phyloP scores from a whole-genome alignment of 306 rosid species.

The Cicer yamashitae region DNA sequence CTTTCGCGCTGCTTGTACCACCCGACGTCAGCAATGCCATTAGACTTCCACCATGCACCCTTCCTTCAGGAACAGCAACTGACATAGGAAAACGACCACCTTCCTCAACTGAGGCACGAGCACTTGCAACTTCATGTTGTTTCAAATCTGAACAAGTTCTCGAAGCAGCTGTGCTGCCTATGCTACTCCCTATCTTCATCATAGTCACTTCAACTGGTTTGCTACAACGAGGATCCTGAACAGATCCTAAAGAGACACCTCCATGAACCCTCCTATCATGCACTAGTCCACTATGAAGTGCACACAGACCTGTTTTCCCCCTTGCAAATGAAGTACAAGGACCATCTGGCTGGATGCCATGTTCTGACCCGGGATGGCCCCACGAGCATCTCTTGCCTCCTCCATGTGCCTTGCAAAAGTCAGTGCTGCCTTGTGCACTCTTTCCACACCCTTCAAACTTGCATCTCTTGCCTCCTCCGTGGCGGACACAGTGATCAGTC shows the following conservation, averaged over 20 bases:
- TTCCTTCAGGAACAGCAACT: slow-evolving; percentile 71
- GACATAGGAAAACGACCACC: slow-evolving; percentile 47
- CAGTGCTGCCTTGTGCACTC: slow-evolving; percentile 97
- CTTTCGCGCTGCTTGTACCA: slow-evolving; percentile 52
- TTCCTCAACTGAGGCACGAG: slow-evolving; percentile 46
- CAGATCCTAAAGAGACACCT: slow-evolving; percentile 72
- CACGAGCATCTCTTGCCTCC: slow-evolving; percentile 97
- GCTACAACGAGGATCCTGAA: slow-evolving; percentile 59
- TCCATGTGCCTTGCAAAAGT: slow-evolving; percentile 98
- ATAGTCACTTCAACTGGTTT: slow-evolving; percentile 60
- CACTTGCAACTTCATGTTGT: slow-evolving; percentile 44
- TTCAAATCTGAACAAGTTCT: slow-evolving; percentile 42
- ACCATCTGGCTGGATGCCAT: slow-evolving; percentile 56
- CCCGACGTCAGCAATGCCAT: slow-evolving; percentile 67
- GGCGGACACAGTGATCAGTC: slow-evolving; percentile 96
- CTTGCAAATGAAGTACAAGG: slow-evolving; percentile 88
- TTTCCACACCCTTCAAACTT: slow-evolving; percentile 85
- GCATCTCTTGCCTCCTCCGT: slow-evolving; percentile 96
- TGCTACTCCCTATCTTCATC: slow-evolving; percentile 45
- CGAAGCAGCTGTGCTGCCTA: slow-evolving; percentile 27
- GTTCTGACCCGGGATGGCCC: slow-evolving; percentile 87
- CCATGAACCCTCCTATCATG: slow-evolving; percentile 97
- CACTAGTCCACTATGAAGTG: slow-evolving; percentile 85
- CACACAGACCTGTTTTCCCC: slow-evolving; percentile 89
- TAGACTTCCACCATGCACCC: slow-evolving; percentile 95